Conservation (phyloP, 2,329 filamentous ascomycete genomes). For the Trichoderma sp. region DNA sequence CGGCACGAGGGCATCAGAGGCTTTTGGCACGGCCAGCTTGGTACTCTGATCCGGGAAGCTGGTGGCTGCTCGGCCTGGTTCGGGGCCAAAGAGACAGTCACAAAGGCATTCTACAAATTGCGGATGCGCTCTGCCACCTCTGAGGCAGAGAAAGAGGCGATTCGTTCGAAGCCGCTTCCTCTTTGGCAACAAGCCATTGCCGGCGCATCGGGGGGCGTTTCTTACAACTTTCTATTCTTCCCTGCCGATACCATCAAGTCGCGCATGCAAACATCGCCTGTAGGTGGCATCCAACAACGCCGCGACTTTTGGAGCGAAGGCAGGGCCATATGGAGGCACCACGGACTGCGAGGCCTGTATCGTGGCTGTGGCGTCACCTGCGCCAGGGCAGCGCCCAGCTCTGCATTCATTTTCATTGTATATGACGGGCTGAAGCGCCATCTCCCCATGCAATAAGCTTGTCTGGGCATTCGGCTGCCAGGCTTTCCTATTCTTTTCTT, state of each 20-base stretch:
- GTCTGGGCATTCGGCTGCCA: neutral
- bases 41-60: slow-evolving; percentile 89
- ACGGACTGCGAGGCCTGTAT: slow-evolving; percentile 83
- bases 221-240: slow-evolving; percentile 96
- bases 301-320: slow-evolving; percentile 73
- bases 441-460: slow-evolving; percentile 49
- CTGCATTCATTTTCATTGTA: slow-evolving; percentile 96
- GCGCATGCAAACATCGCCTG: slow-evolving; percentile 86
- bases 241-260: slow-evolving; percentile 97
- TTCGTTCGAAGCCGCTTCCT: slow-evolving; percentile 58
- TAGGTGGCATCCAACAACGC: slow-evolving; percentile 53
- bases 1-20: slow-evolving; percentile 77
- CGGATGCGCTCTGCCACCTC: slow-evolving; percentile 46
- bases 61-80: slow-evolving; percentile 96
- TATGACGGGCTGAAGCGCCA: slow-evolving; percentile 80
- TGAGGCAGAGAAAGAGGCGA: slow-evolving; percentile 40
- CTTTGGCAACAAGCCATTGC: slow-evolving; percentile 85
- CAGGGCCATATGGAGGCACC: slow-evolving; percentile 71
- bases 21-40: slow-evolving; percentile 94
- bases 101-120: slow-evolving; percentile 63
- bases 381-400: slow-evolving; percentile 82
- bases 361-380: slow-evolving; percentile 94
- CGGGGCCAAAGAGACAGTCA: slow-evolving; percentile 79
- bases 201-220: slow-evolving; percentile 84
- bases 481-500: neutral